These are phyloP conservation scores for Capniomyces stellatus DNA, from an alignment of 371 early-diverging fungal genomes.

Conservation along the genomic window DNA sequence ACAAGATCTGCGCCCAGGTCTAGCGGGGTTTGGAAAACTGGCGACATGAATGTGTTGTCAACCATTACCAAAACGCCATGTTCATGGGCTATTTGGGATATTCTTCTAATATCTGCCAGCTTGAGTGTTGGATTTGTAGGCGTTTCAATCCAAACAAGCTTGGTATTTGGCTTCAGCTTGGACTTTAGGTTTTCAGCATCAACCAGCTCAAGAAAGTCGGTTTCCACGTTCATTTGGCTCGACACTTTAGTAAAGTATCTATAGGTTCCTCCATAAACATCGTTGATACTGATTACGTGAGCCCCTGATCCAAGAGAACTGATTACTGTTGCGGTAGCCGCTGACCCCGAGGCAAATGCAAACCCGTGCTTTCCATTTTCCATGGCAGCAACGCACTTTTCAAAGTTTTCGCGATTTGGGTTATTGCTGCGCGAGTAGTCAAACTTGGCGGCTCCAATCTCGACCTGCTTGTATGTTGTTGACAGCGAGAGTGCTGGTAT, in stretches of 20 bases:
- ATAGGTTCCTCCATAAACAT: conserved; percentile 95
- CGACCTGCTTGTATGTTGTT: conserved; percentile 85
- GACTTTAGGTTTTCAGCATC: conserved; percentile 42
- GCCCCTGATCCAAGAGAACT: conserved; percentile 50
- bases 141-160: conserved; percentile 84
- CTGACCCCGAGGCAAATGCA: conserved; percentile 90
- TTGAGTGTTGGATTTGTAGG: conserved; percentile 94
- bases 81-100: conserved; percentile 63
- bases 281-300: conserved; percentile 82
- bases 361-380: conserved; percentile 78
- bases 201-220: conserved; percentile 74
- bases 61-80: conserved; percentile 72
- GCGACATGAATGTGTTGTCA: conserved; percentile 96
- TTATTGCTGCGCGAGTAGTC: conserved; percentile 94
- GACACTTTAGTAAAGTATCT: conserved; percentile 93
- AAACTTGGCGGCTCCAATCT: conserved; percentile 82
- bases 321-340: conserved; percentile 76
- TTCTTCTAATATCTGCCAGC: conserved; percentile 76
- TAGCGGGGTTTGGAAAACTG: conserved; percentile 90
- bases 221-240: conserved; percentile 39
- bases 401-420: conserved; percentile 81
- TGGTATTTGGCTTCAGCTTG: conserved; percentile 48
- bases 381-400: conserved; percentile 76
- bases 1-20: conserved; percentile 86
- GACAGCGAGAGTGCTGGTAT: conserved; percentile 89